Conservation (phyloP, 2,329 filamentous ascomycete genomes). For the Scedosporium apiospermum region DNA sequence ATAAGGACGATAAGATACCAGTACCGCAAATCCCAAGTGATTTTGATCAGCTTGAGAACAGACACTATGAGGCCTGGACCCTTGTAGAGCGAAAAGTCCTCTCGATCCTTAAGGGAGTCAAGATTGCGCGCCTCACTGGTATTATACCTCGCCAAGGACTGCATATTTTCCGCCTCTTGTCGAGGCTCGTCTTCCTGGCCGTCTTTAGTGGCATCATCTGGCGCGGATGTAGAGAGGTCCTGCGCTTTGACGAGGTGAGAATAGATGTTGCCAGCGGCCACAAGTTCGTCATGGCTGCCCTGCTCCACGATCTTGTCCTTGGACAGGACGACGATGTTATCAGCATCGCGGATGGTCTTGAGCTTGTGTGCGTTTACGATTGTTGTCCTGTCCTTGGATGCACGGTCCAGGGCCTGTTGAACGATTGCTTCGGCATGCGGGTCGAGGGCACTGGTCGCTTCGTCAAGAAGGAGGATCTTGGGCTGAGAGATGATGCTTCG, state of each 20-base stretch:
- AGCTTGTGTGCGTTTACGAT: conserved; percentile 56
- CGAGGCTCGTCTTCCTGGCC: conserved; percentile 17
- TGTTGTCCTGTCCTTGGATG: conserved; percentile 50
- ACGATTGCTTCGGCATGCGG: conserved; percentile 39
- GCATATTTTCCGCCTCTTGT: conserved; percentile 17
- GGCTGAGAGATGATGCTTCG: conserved; percentile 56
- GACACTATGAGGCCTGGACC: conserved; percentile 6
- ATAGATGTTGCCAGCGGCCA: conserved; percentile 38
- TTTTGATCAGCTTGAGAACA: conserved; percentile 7
- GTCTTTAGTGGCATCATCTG: conserved; percentile 9
- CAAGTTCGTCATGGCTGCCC: conserved; percentile 49
- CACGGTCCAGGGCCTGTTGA: conserved; percentile 45
- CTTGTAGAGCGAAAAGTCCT: conserved; percentile 20
- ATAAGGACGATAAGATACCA: conserved; percentile 8
- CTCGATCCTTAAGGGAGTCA: conserved; percentile 16
- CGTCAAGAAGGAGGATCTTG: conserved; percentile 55
- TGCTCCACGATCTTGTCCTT: conserved; percentile 50
- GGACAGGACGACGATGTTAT: conserved; percentile 58
- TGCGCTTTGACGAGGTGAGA: conserved; percentile 36
- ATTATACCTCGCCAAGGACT: too few species aligned
- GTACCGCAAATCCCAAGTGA: conserved; percentile 6
- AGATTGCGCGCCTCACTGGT: too few species aligned
- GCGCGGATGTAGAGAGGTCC: conserved; percentile 19
- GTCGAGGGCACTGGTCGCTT: conserved; percentile 53
- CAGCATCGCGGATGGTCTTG: conserved; percentile 46